Base-by-base conservation (phyloP, 495 filamentous ascomycete genomes). In the Annulohypoxylon bovei region DNA sequence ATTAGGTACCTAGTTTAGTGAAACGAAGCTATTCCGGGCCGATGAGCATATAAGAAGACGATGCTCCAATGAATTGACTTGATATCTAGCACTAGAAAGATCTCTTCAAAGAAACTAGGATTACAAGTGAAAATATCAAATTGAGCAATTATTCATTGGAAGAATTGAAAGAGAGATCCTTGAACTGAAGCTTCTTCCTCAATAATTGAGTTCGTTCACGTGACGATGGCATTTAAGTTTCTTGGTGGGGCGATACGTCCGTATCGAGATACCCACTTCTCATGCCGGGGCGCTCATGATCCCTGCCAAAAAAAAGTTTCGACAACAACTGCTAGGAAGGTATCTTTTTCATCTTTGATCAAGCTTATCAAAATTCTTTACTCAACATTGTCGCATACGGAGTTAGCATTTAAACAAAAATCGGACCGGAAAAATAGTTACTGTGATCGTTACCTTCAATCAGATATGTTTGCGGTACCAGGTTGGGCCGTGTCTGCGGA, bases 381-480 rank as follows among this genome's bases (percentile, higher is more conserved):
- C 14, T 32, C 9, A 62, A 5, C 28, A 4, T 55, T 11, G 25
- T 37, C 11, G 7, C 14, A n/a, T 32, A 25, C 3, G 44, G 5
- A n/a, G 0, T 44, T 62, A 27, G 14, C 27, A 8, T 33, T 14
- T 16, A 54, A 62, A 6, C 14, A 20, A 20, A 14, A 11, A 23
- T 56, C 18, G 2, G 20, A 30, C 20, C 20, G 20, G 20, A 9
- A 32, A 33, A 53, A 14, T 1, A 39, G 1, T 14, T 37, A 27
- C 1, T 8, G 5, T 9, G 9, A 23, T 39, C 39, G 9, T 30
- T 40, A 6, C 18, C 16, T 62, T 68, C 42, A 6, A 28, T 55
- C 67, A 81, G 37, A 67, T 5, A 98, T 99, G 95, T 99, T 99
- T 77, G 88, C 94, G 4, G 94, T 98, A 57, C 91, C 91, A 68